A percentile compares a stretch with the other conserved stretches of the same genome.
Conservation (phyloP, 1,284 basidiomycete species). For the Leucoagaricus sp. region DNA sequence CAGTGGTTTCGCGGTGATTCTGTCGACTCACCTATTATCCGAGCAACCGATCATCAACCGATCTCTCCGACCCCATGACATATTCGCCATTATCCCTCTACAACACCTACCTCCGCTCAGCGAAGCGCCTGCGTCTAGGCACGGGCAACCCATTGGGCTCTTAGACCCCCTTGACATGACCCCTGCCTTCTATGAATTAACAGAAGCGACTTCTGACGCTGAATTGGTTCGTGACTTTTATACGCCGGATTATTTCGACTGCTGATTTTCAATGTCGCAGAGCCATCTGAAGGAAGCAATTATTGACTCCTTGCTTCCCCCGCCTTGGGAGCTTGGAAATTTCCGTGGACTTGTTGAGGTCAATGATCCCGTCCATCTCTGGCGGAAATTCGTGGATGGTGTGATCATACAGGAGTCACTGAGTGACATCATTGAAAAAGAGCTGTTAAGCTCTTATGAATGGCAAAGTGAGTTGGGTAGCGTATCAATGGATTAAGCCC, state of each 20-base stretch:
- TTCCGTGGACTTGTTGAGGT: conserved; percentile 24
- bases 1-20: conserved; percentile 38
- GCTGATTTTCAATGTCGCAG: conserved; percentile 15
- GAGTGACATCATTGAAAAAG: conserved; percentile 39
- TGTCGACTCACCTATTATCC: conserved; percentile 35
- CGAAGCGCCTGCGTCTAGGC: conserved; percentile 22
- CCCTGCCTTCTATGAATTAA: conserved; percentile 40
- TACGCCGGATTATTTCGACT: not conserved
- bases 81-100: conserved; percentile 42
- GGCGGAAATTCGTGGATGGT: conserved; percentile 45
- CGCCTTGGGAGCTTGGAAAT: conserved; percentile 35
- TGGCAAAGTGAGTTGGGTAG: conserved; percentile 44
- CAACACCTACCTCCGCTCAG: conserved; percentile 38
- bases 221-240: not conserved
- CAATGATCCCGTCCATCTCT: conserved; percentile 39
- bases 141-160: conserved; percentile 39
- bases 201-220: conserved; percentile 13
- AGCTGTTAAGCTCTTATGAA: conserved; percentile 46
- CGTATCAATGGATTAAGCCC: not conserved
- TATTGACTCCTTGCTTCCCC: conserved; percentile 30
- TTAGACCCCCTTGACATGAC: conserved; percentile 51
- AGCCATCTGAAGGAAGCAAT: conserved; percentile 26
- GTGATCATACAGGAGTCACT: conserved; percentile 37
- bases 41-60: conserved; percentile 23
- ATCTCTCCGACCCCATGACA: conserved; percentile 30